A percentile compares a stretch with the other conserved stretches of the same genome.
These are phyloP conservation scores for Pestalotiopsis sp. DNA, from an alignment of 2,329 filamentous ascomycete genomes.

Conservation along the genomic window DNA sequence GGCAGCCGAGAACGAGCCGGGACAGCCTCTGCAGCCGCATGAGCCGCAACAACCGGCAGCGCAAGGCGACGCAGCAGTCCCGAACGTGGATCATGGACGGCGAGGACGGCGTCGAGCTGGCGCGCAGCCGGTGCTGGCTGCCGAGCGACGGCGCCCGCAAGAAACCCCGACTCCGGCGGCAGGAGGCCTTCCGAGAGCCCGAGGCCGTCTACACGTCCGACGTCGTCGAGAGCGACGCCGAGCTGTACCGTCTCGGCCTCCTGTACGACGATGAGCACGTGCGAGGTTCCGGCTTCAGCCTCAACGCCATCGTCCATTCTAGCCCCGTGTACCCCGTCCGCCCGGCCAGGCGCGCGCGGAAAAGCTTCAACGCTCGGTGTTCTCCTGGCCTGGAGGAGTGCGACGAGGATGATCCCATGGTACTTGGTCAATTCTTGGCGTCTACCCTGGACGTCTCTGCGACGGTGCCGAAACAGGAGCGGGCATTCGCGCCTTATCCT, in stretches of 20 bases:
- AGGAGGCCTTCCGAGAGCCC: slow-evolving; percentile 30
- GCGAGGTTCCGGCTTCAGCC: slow-evolving; percentile 22
- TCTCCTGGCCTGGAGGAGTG: neutral
- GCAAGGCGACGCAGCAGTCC: slow-evolving; percentile 11
- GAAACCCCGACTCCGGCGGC: slow-evolving; percentile 27
- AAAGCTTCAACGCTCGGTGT: neutral
- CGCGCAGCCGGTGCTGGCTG: slow-evolving; percentile 18
- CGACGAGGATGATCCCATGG: neutral
- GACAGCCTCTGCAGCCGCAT: slow-evolving; percentile 7
- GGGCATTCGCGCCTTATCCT: neutral
- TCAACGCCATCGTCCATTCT: slow-evolving; percentile 25
- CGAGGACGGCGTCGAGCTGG: slow-evolving; percentile 9
- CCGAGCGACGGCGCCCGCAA: slow-evolving; percentile 20
- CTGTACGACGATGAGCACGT: slow-evolving; percentile 25
- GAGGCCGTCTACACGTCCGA: slow-evolving; percentile 19
- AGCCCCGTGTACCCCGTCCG: slow-evolving; percentile 27
- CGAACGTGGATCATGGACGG: slow-evolving; percentile 15
- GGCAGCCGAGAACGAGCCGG: slow-evolving; percentile 6
- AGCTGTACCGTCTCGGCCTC: slow-evolving; percentile 28
- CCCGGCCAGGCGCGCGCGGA: slow-evolving; percentile 20
- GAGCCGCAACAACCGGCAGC: slow-evolving; percentile 17
- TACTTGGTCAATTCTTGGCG: slow-evolving; percentile 5
- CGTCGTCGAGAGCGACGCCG: slow-evolving; percentile 24
- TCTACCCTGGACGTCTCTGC: neutral
- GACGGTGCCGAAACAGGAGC: neutral